A percentile compares a stretch with the other conserved stretches of the same genome.
These are phyloP conservation scores for Xerocomellus chrysenteron DNA, from an alignment of 768 basidiomycete genomes.

Conservation along the genomic window DNA sequence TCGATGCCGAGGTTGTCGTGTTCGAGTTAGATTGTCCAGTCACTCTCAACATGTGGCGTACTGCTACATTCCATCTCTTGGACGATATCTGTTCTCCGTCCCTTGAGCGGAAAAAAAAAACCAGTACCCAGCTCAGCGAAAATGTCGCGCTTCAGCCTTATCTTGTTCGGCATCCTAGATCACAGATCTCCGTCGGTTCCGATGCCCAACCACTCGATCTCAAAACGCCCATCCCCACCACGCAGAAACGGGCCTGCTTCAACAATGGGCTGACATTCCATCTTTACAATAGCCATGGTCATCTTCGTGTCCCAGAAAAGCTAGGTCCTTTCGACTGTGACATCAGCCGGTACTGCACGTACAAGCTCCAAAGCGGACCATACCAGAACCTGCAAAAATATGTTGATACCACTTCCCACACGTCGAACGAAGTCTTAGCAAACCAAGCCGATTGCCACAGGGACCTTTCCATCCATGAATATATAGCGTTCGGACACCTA, in stretches of 20 bases:
- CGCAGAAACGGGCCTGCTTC: constrained; percentile 21
- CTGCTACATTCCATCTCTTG: constrained; percentile 38
- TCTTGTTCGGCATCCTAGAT: constrained; percentile 10
- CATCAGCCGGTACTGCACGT: constrained; percentile 30
- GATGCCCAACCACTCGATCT: constrained; percentile 15
- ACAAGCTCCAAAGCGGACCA: constrained; percentile 30
- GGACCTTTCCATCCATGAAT: constrained; percentile 44
- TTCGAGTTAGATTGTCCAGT: constrained; percentile 44
- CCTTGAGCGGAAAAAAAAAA: background rate
- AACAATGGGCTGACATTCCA: constrained; percentile 34
- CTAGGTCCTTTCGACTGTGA: constrained; percentile 7
- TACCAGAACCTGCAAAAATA: constrained; percentile 40
- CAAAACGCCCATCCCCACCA: constrained; percentile 10
- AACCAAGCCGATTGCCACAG: constrained; percentile 41
- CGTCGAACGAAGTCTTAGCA: constrained; percentile 43
- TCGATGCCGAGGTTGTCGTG: constrained; percentile 30
- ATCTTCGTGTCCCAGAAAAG: constrained; percentile 13
- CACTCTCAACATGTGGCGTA: constrained; percentile 44
- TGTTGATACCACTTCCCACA: constrained; percentile 35
- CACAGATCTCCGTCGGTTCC: constrained; percentile 23
- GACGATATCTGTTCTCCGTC: constrained; percentile 33
- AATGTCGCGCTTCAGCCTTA: constrained; percentile 15
- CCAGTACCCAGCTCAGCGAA: constrained; percentile 11
- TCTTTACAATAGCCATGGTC: constrained; percentile 23
- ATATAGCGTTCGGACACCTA: constrained; percentile 41